Evolutionary conservation across 805 yeast genomes (phyloP), one percentile per base, ranked within the genome.

Genomic region (Candida endomychidarum): DNA sequence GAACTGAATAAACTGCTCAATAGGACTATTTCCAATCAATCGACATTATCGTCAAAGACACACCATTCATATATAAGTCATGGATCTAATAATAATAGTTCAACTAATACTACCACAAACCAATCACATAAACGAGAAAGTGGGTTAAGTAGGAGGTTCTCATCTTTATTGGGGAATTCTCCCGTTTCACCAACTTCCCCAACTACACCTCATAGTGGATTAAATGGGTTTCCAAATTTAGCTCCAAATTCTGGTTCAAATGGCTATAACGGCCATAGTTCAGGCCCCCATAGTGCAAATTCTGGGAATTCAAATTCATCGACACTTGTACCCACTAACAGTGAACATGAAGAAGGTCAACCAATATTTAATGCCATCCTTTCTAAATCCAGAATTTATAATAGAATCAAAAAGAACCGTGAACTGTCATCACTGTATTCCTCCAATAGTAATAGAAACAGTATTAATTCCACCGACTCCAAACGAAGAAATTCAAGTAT

Each of bases 371-470:
- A 49, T 32, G 34, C 49, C 6, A 21, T 52, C 7, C 38, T 53
- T 14, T 47, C 65, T 12, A 68, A 67, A 41, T 58, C 70, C 3
- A 55, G 56, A 42, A 51, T 68, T 26, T 68, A 67, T 45, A 61
- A 60, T 42, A 59, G 60, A 40, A 49, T 67, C 17, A 66, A 58
- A 42, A 65, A 63, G 38, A 56, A 63, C 38, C 50, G 72, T 4
- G 72, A 67, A 31, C 66, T 62, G 58, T 47, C 58, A 7, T 60
- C 66, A 2, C 36, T 53, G 33, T 51, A 42, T 20, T 60, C 66
- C 3, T 50, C 42, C 19, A 35, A 18, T 38, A 48, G 60, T 30
- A 53, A 46, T 40, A 45, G 62, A 32, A 53, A 52, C 24, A 54
- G 63, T 20, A 44, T 53, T 4, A 49, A 49, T 8, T 50, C 60